Evolutionary conservation across 225 moss, liverwort and hornwort genomes (phyloP).

Genomic region (Antitrichia curtipendula): DNA sequence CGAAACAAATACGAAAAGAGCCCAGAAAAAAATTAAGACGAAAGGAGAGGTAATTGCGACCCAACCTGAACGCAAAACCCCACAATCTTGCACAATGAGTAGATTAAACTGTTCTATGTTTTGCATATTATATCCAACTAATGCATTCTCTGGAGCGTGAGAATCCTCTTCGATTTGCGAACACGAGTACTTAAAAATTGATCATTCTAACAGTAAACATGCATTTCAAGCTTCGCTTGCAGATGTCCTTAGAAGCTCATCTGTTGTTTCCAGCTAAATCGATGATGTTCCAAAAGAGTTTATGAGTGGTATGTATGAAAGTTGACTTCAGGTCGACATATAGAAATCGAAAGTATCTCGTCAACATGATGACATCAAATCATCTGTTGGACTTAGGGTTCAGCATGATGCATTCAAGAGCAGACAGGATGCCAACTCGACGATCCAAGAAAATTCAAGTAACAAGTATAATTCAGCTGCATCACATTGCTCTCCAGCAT

Average conservation of each 20-base stretch:
- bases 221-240: neutral
- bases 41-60: neutral
- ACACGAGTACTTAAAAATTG: neutral
- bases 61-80: neutral
- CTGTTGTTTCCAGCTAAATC: neutral
- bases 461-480: neutral
- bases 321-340: neutral
- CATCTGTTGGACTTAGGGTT: neutral
- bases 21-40: no score
- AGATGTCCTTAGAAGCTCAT: neutral
- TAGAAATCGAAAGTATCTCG: neutral
- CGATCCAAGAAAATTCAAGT: neutral
- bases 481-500: neutral
- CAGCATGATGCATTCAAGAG: neutral
- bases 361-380: neutral
- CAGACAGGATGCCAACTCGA: neutral
- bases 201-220: neutral
- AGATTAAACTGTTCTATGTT: neutral
- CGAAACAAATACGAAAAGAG: neutral
- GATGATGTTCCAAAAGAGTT: neutral
- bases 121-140: neutral
- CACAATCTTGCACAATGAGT: neutral
- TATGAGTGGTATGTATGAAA: neutral
- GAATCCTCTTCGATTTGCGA: neutral
- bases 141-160: neutral